Evolutionary conservation across 2,329 filamentous ascomycete genomes (phyloP).

Genomic region (Periconia sp.): DNA sequence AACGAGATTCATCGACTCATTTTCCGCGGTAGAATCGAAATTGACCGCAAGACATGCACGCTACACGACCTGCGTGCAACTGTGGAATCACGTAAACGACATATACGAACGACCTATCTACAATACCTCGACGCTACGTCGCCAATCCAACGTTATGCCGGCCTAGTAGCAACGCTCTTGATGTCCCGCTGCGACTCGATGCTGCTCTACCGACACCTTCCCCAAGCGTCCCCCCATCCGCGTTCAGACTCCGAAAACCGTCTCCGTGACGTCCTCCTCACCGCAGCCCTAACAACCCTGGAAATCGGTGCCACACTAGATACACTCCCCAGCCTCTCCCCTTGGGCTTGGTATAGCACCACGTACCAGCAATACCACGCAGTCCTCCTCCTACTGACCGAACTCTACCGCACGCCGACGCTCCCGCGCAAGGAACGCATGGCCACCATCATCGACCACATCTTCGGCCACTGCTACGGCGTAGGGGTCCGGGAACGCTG

Average conservation of each 20-base stretch:
- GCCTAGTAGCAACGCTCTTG: conserved; percentile 40
- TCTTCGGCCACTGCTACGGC: conserved; percentile 44
- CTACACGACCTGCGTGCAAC: conserved; percentile 38
- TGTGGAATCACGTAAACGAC: conserved; percentile 38
- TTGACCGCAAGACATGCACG: conserved; percentile 40
- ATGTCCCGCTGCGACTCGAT: conserved; percentile 44
- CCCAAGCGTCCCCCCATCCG: conserved; percentile 34
- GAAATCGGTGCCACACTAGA: conserved; percentile 44
- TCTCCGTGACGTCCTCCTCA: conserved; percentile 40
- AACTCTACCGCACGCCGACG: conserved; percentile 41
- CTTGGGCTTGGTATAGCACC: conserved; percentile 42
- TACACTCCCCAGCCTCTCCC: conserved; percentile 36
- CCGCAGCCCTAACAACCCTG: conserved; percentile 38
- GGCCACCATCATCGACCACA: conserved; percentile 43
- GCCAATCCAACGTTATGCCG: conserved; percentile 41
- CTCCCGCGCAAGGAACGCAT: conserved; percentile 39
- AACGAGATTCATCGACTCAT: conserved; percentile 43
- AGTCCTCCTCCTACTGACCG: conserved; percentile 39
- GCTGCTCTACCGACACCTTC: conserved; percentile 42
- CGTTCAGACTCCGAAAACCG: conserved; percentile 41
- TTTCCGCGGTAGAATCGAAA: conserved; percentile 41
- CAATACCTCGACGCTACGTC: conserved; percentile 35
- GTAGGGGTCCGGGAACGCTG: conserved; percentile 39
- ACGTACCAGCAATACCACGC: conserved; percentile 44
- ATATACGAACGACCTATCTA: conserved; percentile 38